Base-by-base conservation (phyloP, 1,284 basidiomycete genomes). In the Apiotrichum laibachii region DNA sequence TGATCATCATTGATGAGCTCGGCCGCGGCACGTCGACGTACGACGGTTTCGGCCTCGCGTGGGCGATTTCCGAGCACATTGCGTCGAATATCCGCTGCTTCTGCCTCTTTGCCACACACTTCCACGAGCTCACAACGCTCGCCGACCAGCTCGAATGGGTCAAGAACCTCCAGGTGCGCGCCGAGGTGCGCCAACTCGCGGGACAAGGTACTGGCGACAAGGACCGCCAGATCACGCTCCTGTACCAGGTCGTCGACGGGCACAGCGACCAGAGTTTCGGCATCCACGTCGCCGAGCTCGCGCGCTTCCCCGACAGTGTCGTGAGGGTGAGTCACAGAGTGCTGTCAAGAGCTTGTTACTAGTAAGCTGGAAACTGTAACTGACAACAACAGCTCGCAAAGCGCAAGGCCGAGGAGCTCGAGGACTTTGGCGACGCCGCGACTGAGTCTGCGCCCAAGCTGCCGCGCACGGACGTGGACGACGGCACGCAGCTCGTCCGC, bases 61-160 rank as follows among this genome's bases (percentile, higher is more conserved):
- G 95, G 94, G 93, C 95, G 1, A 99, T 99, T 67, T 95, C 92
- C 37, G 96, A 99, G 92, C 89, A 95, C 72, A 96, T 99, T 63
- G 92, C 92, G 1, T 90, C 88, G 2, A 82, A 90, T 65, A 94
- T 98, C 48, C 88, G 88, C 61, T 90, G 90, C 2, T 94, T 95
- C 78, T 96, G 92, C 72, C 82, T 99, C 8, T 99, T 99, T 71
- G 96, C 96, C 0, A 97, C 95, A 0, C 94, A 99, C 75, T 99
- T 98, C 80, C 95, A 99, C 77, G 96, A 99, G 74, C 82, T 99
- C 19, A 99, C 96, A 0, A 87, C 88, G 0, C 83, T 99, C 13
- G 89, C 93, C 55, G 87, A 92, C 74, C 85, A 94, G 76, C 82
- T 95, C 34, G 65, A 83, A 0, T 89, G 94, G 67, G 94, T 99